A percentile compares a stretch with the other conserved stretches of the same genome.
Evolutionary conservation across 164 flowering plant genomes (phyloP).

Genomic region (Kalanchoe fedtschenkoi): DNA sequence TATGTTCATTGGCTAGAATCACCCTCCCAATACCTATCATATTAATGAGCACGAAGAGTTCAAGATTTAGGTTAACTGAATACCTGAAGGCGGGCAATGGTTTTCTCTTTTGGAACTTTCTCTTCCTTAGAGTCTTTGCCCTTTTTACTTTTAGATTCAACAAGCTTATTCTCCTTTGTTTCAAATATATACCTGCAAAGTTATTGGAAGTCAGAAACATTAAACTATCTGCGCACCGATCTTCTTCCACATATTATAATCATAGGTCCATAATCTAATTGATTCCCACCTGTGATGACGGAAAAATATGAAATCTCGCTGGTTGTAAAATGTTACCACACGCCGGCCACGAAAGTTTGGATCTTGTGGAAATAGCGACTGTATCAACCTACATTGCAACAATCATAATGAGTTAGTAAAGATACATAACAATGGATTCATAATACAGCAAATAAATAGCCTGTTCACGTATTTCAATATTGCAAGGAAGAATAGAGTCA

Average conservation of each 20-base stretch:
- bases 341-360: constrained; percentile 88
- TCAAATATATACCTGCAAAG: constrained; percentile 55
- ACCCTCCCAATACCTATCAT: too few relatives aligned
- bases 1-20: too few relatives aligned
- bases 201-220: too few relatives aligned
- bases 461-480: too few relatives aligned
- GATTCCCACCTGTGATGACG: constrained; percentile 70
- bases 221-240: too few relatives aligned
- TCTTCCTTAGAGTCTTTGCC: constrained; percentile 26
- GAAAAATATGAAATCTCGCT: too few relatives aligned
- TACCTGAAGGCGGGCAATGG: too few relatives aligned
- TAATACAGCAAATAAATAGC: background rate
- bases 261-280: background rate
- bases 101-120: constrained; percentile 17
- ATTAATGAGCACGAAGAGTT: too few relatives aligned
- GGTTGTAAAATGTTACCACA: too few relatives aligned
- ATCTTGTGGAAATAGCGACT: constrained; percentile 75
- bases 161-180: too few relatives aligned
- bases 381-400: constrained; percentile 48
- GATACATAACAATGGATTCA: background rate
- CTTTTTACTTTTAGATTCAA: constrained; percentile 29
- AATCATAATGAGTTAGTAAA: background rate
- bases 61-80: too few relatives aligned
- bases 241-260: too few relatives aligned
- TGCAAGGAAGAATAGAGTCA: background rate